Evolutionary conservation across 2,329 filamentous ascomycete species (phyloP), one percentile per base, ranked within the genome.

Genomic region (Aspergillus sp.): DNA sequence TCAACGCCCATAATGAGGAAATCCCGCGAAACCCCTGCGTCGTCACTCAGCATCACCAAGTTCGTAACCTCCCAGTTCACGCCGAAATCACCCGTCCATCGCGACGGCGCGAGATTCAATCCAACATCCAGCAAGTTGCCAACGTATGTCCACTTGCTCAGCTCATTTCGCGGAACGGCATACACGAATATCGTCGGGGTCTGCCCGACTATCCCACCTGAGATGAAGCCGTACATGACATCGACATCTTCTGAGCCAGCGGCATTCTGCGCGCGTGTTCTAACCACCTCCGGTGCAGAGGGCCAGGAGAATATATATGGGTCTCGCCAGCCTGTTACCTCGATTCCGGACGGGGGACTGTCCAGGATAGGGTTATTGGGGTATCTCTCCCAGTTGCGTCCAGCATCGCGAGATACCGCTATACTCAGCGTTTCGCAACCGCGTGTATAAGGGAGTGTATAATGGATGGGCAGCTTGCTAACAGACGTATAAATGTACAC

Each of bases 11-110:
- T 74, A 0, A 81, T 68, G 20, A 81, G 59, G 50, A 82, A 79
- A 32, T 80, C 70, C 39, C 64, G 67, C 11, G 67, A 68, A 1
- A 55, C 57, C 3, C 62, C 62, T 8, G 71, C 64, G 2, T 69
- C 63, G 15, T 78, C 72, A 1, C 56, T 62, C 15, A 82, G 66
- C 0, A 75, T 78, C 61, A 78, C 67, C 45, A 82, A 74, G 60
- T 80, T 82, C 20, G 73, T 76, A 9, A 78, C 78, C 60, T 83
- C 80, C 79, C 80, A 82, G 51, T 83, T 83, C 9, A 76, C 69
- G 0, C 81, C 81, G 11, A 81, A 71, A 44, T 83, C 79, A 3
- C 80, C 78, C 0, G 75, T 77, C 80, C 81, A 83, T 47, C 71
- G 67, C 0, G 78, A 77, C 0, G 74, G 66, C 5, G 67, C 66